phyloP scores from a whole-genome alignment of 1,139 yeast species.

The Kodamaea plutei region DNA sequence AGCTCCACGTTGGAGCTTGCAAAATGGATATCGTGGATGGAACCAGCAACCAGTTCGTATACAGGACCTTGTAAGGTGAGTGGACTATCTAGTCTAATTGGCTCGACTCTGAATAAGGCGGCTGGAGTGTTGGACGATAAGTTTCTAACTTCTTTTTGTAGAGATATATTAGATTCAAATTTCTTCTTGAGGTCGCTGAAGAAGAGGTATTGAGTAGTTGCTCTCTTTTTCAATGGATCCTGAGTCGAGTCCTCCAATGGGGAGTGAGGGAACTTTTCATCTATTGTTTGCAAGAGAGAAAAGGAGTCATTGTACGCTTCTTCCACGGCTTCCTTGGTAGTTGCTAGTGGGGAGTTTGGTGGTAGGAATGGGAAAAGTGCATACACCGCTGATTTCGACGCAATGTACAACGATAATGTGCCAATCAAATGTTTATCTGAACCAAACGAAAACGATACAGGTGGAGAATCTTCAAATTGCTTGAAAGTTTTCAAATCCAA shows the following conservation, averaged over 20 bases:
- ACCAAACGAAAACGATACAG: constrained; percentile 33
- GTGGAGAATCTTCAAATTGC: constrained; percentile 15
- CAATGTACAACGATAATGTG: constrained; percentile 32
- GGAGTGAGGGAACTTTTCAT: constrained; percentile 14
- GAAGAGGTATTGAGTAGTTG: constrained; percentile 19
- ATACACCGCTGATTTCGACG: constrained; percentile 20
- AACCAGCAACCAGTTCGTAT: constrained; percentile 2
- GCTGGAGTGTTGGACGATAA: constrained; percentile 9
- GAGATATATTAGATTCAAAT: constrained; percentile 11
- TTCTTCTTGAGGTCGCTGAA: constrained; percentile 17
- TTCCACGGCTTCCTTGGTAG: constrained; percentile 21
- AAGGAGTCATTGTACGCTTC: constrained; percentile 25
- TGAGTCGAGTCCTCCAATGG: constrained; percentile 10
- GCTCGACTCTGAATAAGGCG: constrained; percentile 14
- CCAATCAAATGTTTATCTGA: constrained; percentile 28
- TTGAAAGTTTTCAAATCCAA: constrained; percentile 17
- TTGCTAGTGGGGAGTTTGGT: constrained; percentile 18
- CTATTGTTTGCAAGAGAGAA: constrained; percentile 16
- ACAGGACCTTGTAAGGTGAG: constrained; percentile 27
- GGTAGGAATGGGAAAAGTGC: constrained; percentile 34
- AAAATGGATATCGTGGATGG: constrained; percentile 17
- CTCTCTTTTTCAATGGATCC: constrained; percentile 15
- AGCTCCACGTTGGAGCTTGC: constrained; percentile 14
- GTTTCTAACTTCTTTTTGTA: constrained; percentile 13
- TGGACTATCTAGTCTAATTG: constrained; percentile 10